Percentiles rank a stretch among this genome's conserved stretches.
Conservation (phyloP, 139 green algal genomes). For the Nannochloris sp. region DNA sequence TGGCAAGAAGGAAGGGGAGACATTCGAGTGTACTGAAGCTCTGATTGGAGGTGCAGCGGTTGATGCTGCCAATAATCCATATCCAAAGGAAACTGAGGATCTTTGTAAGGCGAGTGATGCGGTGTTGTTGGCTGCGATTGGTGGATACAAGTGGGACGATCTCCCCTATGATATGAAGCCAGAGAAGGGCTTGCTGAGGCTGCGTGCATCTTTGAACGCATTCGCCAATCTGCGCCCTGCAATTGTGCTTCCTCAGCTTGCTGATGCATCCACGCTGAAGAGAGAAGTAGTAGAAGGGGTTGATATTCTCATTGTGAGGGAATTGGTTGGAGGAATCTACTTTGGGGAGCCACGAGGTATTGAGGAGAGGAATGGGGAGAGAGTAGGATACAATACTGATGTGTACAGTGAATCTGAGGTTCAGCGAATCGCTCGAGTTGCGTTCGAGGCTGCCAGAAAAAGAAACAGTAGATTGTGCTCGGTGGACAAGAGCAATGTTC, state of each 20-base stretch:
- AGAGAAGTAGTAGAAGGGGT: conserved; percentile 87
- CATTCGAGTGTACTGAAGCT: conserved; percentile 73
- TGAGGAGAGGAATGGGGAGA: conserved; percentile 59
- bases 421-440: conserved; percentile 91
- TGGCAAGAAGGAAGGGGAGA: conserved; percentile 48
- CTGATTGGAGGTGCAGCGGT: conserved; percentile 93
- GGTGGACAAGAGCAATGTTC: conserved; percentile 97
- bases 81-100: conserved; percentile 78
- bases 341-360: conserved; percentile 80
- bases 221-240: conserved; percentile 97
- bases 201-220: conserved; percentile 78
- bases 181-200: conserved; percentile 84
- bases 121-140: conserved; percentile 89
- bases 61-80: conserved; percentile 75
- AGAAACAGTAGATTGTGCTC: conserved; percentile 66
- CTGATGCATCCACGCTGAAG: conserved; percentile 90
- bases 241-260: conserved; percentile 82
- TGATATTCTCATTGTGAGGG: conserved; percentile 97
- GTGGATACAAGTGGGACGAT: conserved; percentile 98
- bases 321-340: conserved; percentile 97
- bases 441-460: conserved; percentile 86
- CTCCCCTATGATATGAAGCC: conserved; percentile 69
- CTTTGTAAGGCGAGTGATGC: conserved; percentile 76
- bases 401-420: conserved; percentile 89
- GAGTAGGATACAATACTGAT: conserved; percentile 93